Base-by-base conservation (phyloP, 225 moss, liverwort and hornwort species). In the Takakia lepidozioides region DNA sequence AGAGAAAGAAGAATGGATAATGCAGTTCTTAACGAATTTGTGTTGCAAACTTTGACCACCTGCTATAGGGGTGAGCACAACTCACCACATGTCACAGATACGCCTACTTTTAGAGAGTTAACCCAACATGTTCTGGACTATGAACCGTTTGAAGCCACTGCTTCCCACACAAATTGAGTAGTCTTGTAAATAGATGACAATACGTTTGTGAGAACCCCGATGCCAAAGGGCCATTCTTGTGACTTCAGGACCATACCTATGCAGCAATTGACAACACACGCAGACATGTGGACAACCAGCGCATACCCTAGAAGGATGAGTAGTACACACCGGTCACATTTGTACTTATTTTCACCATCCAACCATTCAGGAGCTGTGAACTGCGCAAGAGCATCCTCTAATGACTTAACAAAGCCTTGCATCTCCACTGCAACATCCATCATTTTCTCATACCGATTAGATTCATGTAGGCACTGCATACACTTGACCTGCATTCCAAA, bases 391-490 rank as follows among this genome's bases (percentile, higher is more conserved):
- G 89, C 93, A 63, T 84, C 86, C 57, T 89, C 93, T 44, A 93
- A 65, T 46, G 86, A 81, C 50, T 81, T 85, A 38, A 89, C 81
- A 71, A 70, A 73, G 30, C 93, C 93, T 51, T 89, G 93, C 58
- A 93, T 93, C 81, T 86, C 93, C 71, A 93, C 93, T 50, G 93
- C 81, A 68, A 93, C 79, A 79, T 93, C 93, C 89, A 93, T 86
- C 86, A 86, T 89, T 51, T 66, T 86, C 76, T 93, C 93, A 82
- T 86, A 93, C 38, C 74, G 78, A 77, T 84, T 86, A 64, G 93
- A 93, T 66, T 89, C 74, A 74, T 84, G 86, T 65, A 61, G 76
- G 69, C 93, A 93, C 76, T 82, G 76, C 81, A 82, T 70, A 66
- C 93, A 93, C 68, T 72, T 76, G 71, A 93, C 93, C 93, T 93